These are phyloP conservation scores for Tarenaya hassleriana DNA, from an alignment of 345 rosid genomes.

Conservation along the genomic window DNA sequence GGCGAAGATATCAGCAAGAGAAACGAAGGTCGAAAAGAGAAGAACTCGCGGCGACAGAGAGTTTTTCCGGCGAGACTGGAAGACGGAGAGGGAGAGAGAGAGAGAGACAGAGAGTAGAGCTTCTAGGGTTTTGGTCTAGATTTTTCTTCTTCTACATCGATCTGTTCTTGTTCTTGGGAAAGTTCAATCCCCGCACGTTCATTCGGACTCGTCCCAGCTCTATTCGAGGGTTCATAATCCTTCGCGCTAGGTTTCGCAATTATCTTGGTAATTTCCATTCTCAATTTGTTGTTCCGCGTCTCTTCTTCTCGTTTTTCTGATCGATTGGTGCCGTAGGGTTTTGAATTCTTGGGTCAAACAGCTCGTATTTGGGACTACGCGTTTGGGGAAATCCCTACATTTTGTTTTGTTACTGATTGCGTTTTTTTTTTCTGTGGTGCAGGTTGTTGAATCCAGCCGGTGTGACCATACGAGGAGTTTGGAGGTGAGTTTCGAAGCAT, in stretches of 20 bases:
- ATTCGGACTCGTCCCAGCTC: constrained; percentile 21
- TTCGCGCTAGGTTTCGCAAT: constrained; percentile 32
- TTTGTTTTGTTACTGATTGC: constrained; percentile 28
- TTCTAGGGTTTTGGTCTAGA: constrained; percentile 28
- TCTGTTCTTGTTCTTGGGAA: constrained; percentile 28
- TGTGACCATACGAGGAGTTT: constrained; percentile 13
- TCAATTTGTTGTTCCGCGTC: constrained; percentile 26
- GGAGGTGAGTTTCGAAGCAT: constrained; percentile 47
- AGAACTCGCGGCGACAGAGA: constrained; percentile 24
- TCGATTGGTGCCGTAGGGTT: constrained; percentile 33
- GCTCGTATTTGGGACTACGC: not conserved
- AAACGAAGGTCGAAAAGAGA: constrained; percentile 27
- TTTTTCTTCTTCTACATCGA: constrained; percentile 32
- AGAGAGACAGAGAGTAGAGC: constrained; percentile 31
- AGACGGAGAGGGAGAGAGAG: constrained; percentile 16
- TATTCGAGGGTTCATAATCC: constrained; percentile 38
- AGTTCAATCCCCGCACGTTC: constrained; percentile 14
- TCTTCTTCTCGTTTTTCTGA: not conserved
- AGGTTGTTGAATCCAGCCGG: constrained; percentile 35
- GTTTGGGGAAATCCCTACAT: constrained; percentile 49
- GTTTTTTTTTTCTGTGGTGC: constrained; percentile 23
- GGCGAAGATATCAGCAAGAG: constrained; percentile 27
- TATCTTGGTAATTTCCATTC: not conserved
- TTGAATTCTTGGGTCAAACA: constrained; percentile 4
- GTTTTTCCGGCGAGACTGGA: constrained; percentile 26